Base-by-base conservation (phyloP, 257 asterid genomes). In the Eustoma russellianum region DNA sequence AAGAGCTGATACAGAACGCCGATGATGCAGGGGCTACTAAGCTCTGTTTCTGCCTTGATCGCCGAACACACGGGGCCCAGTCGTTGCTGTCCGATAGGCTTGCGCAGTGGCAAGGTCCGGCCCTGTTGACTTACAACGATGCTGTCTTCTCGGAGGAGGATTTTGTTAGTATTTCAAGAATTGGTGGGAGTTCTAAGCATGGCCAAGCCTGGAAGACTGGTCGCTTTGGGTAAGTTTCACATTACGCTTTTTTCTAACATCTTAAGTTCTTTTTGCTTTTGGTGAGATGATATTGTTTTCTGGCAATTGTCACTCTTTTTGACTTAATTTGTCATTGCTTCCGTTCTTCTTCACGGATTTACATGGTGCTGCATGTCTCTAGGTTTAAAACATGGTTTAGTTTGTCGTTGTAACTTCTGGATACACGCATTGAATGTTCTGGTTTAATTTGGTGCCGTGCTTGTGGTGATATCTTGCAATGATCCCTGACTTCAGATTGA, bases 21-120 rank as follows among this genome's bases (percentile, higher is more conserved):
- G 97, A 90, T 54, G 97, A 90, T 65, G 97, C 96, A 47, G 97
- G 97, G 55, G 97, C 97, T 53, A 83, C 97, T 68, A 81, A 79
- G 61, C 83, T 90, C 57, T 77, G 88, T 60, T 80, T 90, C 46
- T 90, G 97, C 76, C 88, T 90, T 45, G 97, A 90, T 69, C 88
- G 93, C 45, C 73, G 96, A 48, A 53, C 72, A 17, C 97, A 90
- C 55, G 78, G 70, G 46, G 67, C 70, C 19, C 67, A 77, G 15
- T 83, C 96, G 40, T 76, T 90, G 57, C 79, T 90, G 33, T 79
- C 94, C 14, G 79, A 74, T 50, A 58, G 70, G 58, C 83, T 90
- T 19, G 83, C 85, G 1, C 86, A 76, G 80, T 90, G 94, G 91
- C 97, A 90, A 72, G 97, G 97, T 6, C 94, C 97, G 13, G 79